These are phyloP conservation scores for Didymella pomorum DNA, from an alignment of 2,329 filamentous ascomycete species.

Conservation along the genomic window DNA sequence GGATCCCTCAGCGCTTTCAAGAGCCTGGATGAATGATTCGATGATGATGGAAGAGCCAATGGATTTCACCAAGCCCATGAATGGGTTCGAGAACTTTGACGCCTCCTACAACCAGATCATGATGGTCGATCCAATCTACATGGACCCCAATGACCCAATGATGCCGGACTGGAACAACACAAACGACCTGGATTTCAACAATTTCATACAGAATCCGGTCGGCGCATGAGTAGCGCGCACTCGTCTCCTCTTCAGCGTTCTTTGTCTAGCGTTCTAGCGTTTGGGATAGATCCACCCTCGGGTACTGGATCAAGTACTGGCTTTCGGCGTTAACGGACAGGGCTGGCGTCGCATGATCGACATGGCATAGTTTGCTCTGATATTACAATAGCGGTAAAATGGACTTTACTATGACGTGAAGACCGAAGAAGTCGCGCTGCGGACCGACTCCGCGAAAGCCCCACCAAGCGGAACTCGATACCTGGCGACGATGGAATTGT, in stretches of 20 bases:
- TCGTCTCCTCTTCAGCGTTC: slow-evolving; percentile 31
- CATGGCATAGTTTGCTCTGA: slow-evolving; percentile 20
- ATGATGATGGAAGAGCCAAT: slow-evolving; percentile 50
- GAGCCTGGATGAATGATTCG: slow-evolving; percentile 44
- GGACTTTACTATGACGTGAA: slow-evolving; percentile 40
- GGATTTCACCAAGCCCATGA: slow-evolving; percentile 48
- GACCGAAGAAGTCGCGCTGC: slow-evolving; percentile 10
- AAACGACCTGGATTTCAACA: slow-evolving; percentile 49
- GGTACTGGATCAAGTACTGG: slow-evolving; percentile 32
- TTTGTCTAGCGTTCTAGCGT: slow-evolving; percentile 49
- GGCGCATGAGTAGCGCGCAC: slow-evolving; percentile 37
- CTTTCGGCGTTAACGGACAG: slow-evolving; percentile 31
- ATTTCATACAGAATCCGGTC: slow-evolving; percentile 48
- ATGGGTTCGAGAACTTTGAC: slow-evolving; percentile 42
- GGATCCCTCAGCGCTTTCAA: slow-evolving; percentile 43
- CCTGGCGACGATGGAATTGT: neutral
- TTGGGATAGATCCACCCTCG: slow-evolving; percentile 34
- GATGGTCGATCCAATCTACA: slow-evolving; percentile 45
- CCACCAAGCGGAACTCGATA: neutral
- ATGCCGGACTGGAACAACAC: slow-evolving; percentile 48
- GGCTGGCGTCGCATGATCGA: slow-evolving; percentile 19
- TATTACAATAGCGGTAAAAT: slow-evolving; percentile 21
- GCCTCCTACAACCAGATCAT: slow-evolving; percentile 41
- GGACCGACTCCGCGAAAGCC: slow-evolving; percentile 10
- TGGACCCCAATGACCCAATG: slow-evolving; percentile 42